Percentiles rank a stretch among this genome's conserved stretches.
Evolutionary conservation across 306 rosid species (phyloP).

Genomic region (Prunus davidiana): DNA sequence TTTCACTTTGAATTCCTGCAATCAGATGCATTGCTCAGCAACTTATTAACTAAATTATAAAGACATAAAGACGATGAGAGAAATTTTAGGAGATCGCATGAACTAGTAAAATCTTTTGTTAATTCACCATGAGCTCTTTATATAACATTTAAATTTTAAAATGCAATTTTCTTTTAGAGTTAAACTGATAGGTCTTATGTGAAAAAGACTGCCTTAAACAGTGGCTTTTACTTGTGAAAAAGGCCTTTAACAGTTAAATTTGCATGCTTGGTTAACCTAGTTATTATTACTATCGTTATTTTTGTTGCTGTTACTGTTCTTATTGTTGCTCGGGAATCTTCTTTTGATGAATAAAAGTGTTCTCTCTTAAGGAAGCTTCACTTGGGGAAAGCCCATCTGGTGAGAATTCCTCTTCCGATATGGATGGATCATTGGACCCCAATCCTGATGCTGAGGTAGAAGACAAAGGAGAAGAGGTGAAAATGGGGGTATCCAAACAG

Average conservation of each 20-base stretch:
- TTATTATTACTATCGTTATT: not conserved
- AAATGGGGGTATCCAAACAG: conserved; percentile 51
- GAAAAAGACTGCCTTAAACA: not conserved
- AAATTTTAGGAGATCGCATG: not conserved
- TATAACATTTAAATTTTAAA: not conserved
- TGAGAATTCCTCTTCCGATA: conserved; percentile 73
- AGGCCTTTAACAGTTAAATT: not conserved
- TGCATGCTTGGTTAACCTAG: not conserved
- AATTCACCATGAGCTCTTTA: not conserved
- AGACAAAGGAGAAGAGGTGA: conserved; percentile 45
- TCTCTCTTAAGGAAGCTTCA: conserved; percentile 46
- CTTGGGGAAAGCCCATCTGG: conserved; percentile 65
- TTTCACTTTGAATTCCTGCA: not conserved
- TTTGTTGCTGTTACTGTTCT: not conserved
- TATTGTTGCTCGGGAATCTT: conserved; percentile 4
- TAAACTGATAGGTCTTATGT: not conserved
- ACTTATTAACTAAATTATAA: not conserved
- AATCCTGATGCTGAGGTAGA: conserved; percentile 51
- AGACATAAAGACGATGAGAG: not conserved
- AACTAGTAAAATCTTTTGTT: not conserved
- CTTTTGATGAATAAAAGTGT: not conserved
- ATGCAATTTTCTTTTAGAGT: not conserved
- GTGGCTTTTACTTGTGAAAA: not conserved
- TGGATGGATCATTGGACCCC: conserved; percentile 52
- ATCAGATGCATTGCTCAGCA: not conserved